A percentile compares a stretch with the other conserved stretches of the same genome.
phyloP scores from a whole-genome alignment of 768 basidiomycete species.

The Russula sp. region DNA sequence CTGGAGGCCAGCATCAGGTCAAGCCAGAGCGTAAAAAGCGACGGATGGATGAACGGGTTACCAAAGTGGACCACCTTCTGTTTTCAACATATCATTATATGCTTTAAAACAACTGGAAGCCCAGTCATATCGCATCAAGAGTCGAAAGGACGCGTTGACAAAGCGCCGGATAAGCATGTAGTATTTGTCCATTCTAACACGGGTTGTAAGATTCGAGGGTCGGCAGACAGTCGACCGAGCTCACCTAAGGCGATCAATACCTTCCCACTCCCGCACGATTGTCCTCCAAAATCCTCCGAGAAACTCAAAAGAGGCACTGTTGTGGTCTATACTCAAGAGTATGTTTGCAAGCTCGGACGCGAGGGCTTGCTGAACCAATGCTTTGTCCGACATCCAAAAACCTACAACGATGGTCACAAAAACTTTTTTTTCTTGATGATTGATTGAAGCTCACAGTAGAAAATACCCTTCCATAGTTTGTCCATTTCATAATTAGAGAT shows the following conservation, averaged over 20 bases:
- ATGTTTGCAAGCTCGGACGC: constrained; percentile 81
- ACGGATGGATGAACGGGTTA: constrained; percentile 33
- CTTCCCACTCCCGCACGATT: constrained; percentile 87
- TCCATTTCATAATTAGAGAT: constrained; percentile 72
- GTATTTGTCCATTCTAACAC: constrained; percentile 91
- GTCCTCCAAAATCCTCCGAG: constrained; percentile 87
- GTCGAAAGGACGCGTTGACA: constrained; percentile 75
- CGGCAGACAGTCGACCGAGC: background rate
- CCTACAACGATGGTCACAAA: constrained; percentile 40
- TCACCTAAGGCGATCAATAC: constrained; percentile 84
- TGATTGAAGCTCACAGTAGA: constrained; percentile 63
- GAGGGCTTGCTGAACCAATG: constrained; percentile 88
- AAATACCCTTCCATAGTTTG: constrained; percentile 96
- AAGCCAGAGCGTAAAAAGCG: background rate
- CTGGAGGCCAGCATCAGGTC: constrained; percentile 26
- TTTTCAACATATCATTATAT: constrained; percentile 62
- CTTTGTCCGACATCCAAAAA: constrained; percentile 99
- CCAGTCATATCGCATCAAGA: constrained; percentile 71
- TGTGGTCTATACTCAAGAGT: constrained; percentile 56
- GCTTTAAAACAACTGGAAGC: constrained; percentile 42
- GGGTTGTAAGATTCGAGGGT: constrained; percentile 22
- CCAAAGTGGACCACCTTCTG: constrained; percentile 79
- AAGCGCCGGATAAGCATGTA: constrained; percentile 91
- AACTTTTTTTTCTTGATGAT: background rate
- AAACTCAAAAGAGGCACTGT: constrained; percentile 60